Base-by-base conservation (phyloP, 2,329 filamentous ascomycete species). In the Mycocentrospora acerina region DNA sequence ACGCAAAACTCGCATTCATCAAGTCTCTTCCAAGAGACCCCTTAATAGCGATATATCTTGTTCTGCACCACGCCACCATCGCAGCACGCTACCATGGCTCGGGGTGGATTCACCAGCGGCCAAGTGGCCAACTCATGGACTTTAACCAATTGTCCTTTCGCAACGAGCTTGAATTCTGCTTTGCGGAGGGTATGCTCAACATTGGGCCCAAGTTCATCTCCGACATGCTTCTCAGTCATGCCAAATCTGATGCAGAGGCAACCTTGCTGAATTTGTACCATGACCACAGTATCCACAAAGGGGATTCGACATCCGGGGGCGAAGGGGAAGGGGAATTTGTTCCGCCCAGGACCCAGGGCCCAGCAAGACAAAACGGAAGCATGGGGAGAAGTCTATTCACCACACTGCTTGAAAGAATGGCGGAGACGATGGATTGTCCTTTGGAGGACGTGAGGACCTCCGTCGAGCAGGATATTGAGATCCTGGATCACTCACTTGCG, bases 21-120 rank as follows among this genome's bases (percentile, higher is more conserved):
- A 53, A 51, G 14, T 44, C 49, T 1, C 45, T 66, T 1, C 44
- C 49, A 1, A 50, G 43, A 7, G 51, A 61, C 19, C 58, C 60
- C 0, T 37, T 65, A 2, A 44, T 27, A 2, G 58, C 61, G 3
- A 47, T 64, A 2, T 64, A 62, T 32, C 49, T 64, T 13, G 45
- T 50, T 0, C 40, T 64, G 1, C 49, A 64, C 36, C 48, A 59
- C 33, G 43, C 58, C 2, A 62, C 48, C 0, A 48, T 59, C 2
- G 55, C 60, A 16, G 61, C 59, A 7, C 59, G 61, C 9, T 62
- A 63, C 35, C 54, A 63, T 40, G 54, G 53, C 37, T 43, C 51
- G n/a, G 57, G 61, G 18, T 52, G 57, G 42, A 62, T 65, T n/a
- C 52, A 62, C 22, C 58, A 65, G 31, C 40, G 46, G 14, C 56